phyloP scores from a whole-genome alignment of 2,329 filamentous ascomycete species.

The Chrysosphaeria jannelii region DNA sequence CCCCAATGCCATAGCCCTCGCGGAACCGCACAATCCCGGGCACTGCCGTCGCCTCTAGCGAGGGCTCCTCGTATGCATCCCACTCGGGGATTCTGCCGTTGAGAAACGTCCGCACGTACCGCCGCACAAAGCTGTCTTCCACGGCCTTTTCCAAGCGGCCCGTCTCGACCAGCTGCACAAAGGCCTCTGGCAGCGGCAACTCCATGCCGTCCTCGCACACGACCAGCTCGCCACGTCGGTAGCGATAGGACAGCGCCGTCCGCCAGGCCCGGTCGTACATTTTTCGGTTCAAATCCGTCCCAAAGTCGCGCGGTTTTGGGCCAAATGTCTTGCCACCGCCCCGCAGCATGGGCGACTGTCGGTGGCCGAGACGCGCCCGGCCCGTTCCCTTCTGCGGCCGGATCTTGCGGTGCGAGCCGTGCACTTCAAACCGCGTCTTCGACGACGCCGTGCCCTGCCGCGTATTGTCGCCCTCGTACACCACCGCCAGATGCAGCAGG shows the following conservation, averaged over 20 bases:
- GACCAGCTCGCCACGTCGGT: constrained; percentile 59
- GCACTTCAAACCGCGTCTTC: constrained; percentile 59
- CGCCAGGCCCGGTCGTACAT: constrained; percentile 90
- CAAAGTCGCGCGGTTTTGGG: constrained; percentile 79
- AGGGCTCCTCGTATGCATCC: background rate
- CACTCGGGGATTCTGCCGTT: too few relatives aligned
- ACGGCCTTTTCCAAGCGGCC: constrained; percentile 11
- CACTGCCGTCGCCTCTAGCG: background rate
- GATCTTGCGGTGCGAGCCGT: constrained; percentile 58
- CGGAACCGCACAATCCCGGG: background rate
- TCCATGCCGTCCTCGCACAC: constrained; percentile 56
- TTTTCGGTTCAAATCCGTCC: constrained; percentile 55
- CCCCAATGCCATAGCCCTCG: constrained; percentile 2
- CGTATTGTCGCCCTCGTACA: constrained; percentile 75
- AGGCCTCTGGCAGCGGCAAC: constrained; percentile 24
- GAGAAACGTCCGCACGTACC: constrained; percentile 38
- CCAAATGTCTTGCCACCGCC: constrained; percentile 77
- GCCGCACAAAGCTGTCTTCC: constrained; percentile 17
- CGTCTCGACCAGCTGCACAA: constrained; percentile 11
- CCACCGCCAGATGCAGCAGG: constrained; percentile 68
- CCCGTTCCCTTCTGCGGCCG: constrained; percentile 69
- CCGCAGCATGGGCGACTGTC: constrained; percentile 49
- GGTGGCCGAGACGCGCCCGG: constrained; percentile 45
- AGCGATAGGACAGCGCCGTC: constrained; percentile 77
- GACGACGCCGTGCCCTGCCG: constrained; percentile 62